Base-by-base conservation (phyloP, 73 alveolate genomes). In the Tetrahymena borealis region DNA sequence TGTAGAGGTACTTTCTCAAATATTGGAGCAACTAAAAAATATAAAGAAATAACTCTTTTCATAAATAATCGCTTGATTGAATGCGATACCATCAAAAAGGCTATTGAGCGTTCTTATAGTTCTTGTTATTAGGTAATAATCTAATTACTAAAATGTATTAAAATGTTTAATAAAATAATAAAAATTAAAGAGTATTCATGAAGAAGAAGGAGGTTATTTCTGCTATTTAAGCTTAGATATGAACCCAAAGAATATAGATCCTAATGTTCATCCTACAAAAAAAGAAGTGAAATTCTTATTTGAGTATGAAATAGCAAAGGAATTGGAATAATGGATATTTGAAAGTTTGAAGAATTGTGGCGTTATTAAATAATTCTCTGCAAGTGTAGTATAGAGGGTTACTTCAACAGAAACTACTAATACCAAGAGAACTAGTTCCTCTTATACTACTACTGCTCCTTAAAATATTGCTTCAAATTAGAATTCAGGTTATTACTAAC, bases 201-300 rank as follows among this genome's bases (percentile, higher is more conserved):
- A 38, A 11, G 93, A 93, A 39, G 90, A 39, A 40, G 95, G 95
- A 39, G 95, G 95, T 6, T 97, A 92, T 90, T 97, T 96, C 93
- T 96, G 93, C 78, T 97, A 97, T 91, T 15, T 97, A 37, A 78
- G 97, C 9, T 91, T 97, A 33, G 77, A 39, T 38, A 91, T 97
- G 94, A 92, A 91, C 3, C 96, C 99, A 18, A 94, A 92, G 31
- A 40, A 78, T 15, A 42, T 97, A 18, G 99, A 97, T 93, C 98
- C 97, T 12, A 97, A 97, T 91, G 98, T 97, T 41, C 99, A 97
- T 91, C 99, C 99, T 7, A 96, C 97, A 24, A 97, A 97, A 95
- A 97, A 94, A 40, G 94, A 93, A 24, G 99, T 97, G 11, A 95
- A 92, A 20, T 97, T 97, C 85, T 90, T 95, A 79, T 77, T 97